These are phyloP conservation scores for Paramecium pentaurelia DNA, from an alignment of 73 alveolate genomes.

Conservation along the genomic window DNA sequence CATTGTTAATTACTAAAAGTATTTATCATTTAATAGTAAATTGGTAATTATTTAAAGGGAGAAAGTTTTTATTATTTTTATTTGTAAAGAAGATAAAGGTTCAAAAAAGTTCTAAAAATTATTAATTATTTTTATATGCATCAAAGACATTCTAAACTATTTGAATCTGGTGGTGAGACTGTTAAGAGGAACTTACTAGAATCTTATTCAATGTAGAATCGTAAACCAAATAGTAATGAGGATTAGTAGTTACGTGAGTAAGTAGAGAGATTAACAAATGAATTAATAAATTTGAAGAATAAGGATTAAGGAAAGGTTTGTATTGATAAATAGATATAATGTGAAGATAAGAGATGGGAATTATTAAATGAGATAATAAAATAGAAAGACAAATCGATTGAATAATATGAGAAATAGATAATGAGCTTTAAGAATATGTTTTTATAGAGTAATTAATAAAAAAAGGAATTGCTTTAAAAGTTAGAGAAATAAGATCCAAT, in stretches of 20 bases:
- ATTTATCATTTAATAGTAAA: too few relatives aligned
- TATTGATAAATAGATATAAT: not conserved
- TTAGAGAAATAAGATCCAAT: not conserved
- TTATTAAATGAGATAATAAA: not conserved
- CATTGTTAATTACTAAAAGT: too few relatives aligned
- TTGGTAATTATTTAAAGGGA: too few relatives aligned
- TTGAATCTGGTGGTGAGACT: conserved; percentile 14
- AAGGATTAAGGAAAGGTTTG: not conserved
- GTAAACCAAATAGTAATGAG: not conserved
- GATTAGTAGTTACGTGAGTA: not conserved
- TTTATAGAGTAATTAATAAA: not conserved
- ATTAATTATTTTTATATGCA: not conserved
- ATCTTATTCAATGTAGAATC: not conserved
- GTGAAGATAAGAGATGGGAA: not conserved
- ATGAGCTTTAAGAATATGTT: not conserved
- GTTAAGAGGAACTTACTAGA: not conserved
- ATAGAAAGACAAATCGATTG: not conserved
- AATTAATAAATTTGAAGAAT: not conserved
- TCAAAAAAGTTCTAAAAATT: not conserved
- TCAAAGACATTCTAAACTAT: not conserved
- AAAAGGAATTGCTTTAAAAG: not conserved
- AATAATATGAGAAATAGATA: not conserved
- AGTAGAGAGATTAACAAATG: not conserved
- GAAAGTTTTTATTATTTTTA: too few relatives aligned
- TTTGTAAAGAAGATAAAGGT: not conserved